Evolutionary conservation across 2,329 filamentous ascomycete species (phyloP).

Genomic region (Colletotrichum godetiae): DNA sequence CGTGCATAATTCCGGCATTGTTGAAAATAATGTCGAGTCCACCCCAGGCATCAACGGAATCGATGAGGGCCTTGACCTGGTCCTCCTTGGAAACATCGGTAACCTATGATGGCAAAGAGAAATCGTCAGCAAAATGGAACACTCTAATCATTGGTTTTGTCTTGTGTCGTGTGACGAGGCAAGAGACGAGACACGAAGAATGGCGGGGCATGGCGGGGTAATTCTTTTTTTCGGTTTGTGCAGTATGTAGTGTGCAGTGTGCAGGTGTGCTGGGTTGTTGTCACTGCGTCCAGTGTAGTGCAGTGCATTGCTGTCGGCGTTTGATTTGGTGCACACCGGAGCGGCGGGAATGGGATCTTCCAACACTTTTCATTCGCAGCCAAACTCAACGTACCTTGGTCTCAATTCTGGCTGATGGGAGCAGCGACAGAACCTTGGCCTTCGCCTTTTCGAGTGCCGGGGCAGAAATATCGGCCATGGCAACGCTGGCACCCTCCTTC

Average conservation of each 20-base stretch:
- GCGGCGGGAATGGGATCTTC: conserved; percentile 16
- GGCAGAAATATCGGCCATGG: conserved; percentile 87
- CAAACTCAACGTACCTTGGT: conserved; percentile 57
- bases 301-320: conserved; percentile 39
- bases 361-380: conserved; percentile 22
- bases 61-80: conserved; percentile 80
- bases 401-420: conserved; percentile 73
- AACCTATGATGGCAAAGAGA: conserved; percentile 32
- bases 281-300: too few relatives aligned
- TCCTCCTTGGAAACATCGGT: conserved; percentile 88
- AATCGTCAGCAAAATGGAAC: not conserved
- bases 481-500: conserved; percentile 85
- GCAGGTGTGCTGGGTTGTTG: not conserved
- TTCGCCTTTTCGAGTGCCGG: conserved; percentile 81
- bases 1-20: conserved; percentile 98
- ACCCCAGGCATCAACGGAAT: conserved; percentile 83
- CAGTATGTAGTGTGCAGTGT: not conserved
- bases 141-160: not conserved
- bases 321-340: conserved; percentile 17
- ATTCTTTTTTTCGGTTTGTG: not conserved
- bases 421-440: conserved; percentile 79
- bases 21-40: conserved; percentile 95
- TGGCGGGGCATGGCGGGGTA: conserved; percentile 32
- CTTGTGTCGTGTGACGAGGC: not conserved
- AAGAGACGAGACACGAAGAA: not conserved